Base-by-base conservation (phyloP, 148 eudicot species). In the Polygonum maritimum region DNA sequence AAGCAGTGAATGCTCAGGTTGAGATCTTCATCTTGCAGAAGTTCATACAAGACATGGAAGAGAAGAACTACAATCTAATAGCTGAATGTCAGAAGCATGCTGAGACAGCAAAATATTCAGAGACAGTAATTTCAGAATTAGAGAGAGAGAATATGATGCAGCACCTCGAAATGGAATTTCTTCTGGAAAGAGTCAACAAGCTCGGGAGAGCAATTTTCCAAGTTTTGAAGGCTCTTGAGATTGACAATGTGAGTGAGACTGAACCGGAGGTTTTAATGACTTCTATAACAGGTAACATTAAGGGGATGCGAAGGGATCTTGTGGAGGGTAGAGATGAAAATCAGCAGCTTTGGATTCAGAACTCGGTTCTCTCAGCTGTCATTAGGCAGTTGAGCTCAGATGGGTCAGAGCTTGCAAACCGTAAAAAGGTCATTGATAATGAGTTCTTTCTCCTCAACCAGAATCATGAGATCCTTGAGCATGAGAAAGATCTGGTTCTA, bases 91-190 rank as follows among this genome's bases (percentile, higher is more conserved):
- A 95, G 83, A 90, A 86, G 75, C 94, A 95, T 45, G 84, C 82
- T 2, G 94, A 90, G 79, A 89, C 89, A 14, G 84, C 91, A 51
- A 89, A 89, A 77, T 78, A 82, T 81, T 86, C 92, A 0, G 94
- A 95, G 75, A 83, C 84, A 77, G 80, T 95, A 81, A 92, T 95
- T 54, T 83, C 90, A 7, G 98, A 95, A 81, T 79, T 95, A 75
- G 97, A 95, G 87, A 80, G 82, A 72, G 97, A 95, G 84, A 95
- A 86, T 74, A 90, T 95, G 82, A 92, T 92, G 86, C 91, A 90
- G 75, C 89, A 95, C 79, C 87, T 95, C 33, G 98, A 95, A 84
- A 87, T 88, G 58, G 94, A 92, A 63, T 86, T 86, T 75, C 78
- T 95, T 75, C 78, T 92, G 67, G 96, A 85, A 73, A 89, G 86